phyloP scores from a whole-genome alignment of 2,329 filamentous ascomycete genomes.

The Fusarium tuaranense region DNA sequence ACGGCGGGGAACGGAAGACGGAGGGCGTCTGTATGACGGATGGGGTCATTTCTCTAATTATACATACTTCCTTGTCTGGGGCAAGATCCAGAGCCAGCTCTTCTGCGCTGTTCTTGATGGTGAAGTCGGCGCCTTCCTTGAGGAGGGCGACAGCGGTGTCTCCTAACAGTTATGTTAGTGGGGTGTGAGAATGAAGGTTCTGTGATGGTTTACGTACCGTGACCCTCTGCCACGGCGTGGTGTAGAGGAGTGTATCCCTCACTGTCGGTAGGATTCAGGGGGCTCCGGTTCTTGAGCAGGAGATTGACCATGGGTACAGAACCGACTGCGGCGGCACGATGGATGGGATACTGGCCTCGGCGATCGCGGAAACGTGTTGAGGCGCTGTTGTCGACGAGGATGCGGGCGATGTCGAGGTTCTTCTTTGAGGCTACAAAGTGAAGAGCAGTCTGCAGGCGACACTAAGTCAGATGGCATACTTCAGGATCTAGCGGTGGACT shows the following conservation, averaged over 20 bases:
- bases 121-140: constrained; percentile 85
- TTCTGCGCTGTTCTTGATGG: constrained; percentile 80
- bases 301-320: constrained; percentile 88
- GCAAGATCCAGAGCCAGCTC: constrained; percentile 82
- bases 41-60: constrained; percentile 2
- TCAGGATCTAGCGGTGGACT: neutral
- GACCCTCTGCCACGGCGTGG: constrained; percentile 83
- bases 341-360: constrained; percentile 89
- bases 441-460: constrained; percentile 75
- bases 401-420: constrained; percentile 83
- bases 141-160: constrained; percentile 87
- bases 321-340: constrained; percentile 91
- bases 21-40: neutral
- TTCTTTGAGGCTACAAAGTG: constrained; percentile 94
- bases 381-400: constrained; percentile 80
- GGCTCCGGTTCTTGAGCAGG: constrained; percentile 81
- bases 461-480: neutral
- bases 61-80: constrained; percentile 82
- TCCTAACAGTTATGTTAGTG: constrained; percentile 54
- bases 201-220: constrained; percentile 59
- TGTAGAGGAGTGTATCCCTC: constrained; percentile 91
- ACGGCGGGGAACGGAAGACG: neutral
- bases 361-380: constrained; percentile 85
- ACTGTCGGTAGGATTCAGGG: constrained; percentile 84
- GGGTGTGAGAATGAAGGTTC: no score